Evolutionary conservation across 371 early-diverging fungal genomes (phyloP).

Genomic region (Actinomucor elegans): DNA sequence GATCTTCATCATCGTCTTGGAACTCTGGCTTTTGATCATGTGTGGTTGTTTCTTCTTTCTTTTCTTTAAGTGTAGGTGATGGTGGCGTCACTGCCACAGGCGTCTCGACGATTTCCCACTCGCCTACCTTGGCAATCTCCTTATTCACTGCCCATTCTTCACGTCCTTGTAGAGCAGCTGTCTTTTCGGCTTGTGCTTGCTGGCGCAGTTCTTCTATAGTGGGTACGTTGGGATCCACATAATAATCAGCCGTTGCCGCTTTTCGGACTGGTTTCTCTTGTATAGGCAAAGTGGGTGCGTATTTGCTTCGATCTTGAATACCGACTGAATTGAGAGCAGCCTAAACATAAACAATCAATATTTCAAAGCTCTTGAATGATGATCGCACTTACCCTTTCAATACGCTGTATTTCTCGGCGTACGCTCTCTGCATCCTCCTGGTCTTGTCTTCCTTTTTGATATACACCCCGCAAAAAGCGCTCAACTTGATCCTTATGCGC

Average conservation of each 20-base stretch:
- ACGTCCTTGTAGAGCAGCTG: slow-evolving; percentile 18
- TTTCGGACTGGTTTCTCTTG: background rate
- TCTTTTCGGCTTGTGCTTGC: slow-evolving; percentile 10
- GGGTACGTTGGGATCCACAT: slow-evolving; percentile 18
- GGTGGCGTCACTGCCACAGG: slow-evolving; percentile 2
- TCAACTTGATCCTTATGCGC: slow-evolving; percentile 74
- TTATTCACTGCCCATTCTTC: slow-evolving; percentile 41
- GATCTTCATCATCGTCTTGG: slow-evolving; percentile 53
- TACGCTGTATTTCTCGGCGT: slow-evolving; percentile 57
- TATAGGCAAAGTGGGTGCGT: too few relatives aligned
- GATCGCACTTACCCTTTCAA: slow-evolving; percentile 58
- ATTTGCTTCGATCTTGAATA: background rate
- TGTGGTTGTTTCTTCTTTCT: slow-evolving; percentile 14
- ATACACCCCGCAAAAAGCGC: slow-evolving; percentile 63
- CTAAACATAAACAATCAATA: too few relatives aligned
- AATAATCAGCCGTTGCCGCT: slow-evolving; percentile 7
- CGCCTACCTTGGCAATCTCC: slow-evolving; percentile 33
- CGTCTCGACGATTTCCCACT: slow-evolving; percentile 38
- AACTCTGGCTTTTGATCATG: slow-evolving; percentile 38
- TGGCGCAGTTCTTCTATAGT: slow-evolving; percentile 16
- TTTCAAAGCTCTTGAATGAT: too few relatives aligned
- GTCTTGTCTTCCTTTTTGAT: slow-evolving; percentile 59
- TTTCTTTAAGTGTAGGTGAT: background rate
- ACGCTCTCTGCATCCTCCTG: slow-evolving; percentile 52
- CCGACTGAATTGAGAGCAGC: slow-evolving; percentile 5